A percentile compares a stretch with the other conserved stretches of the same genome.
phyloP scores from a whole-genome alignment of 208 protist species.

The Borovskyia barvae region DNA sequence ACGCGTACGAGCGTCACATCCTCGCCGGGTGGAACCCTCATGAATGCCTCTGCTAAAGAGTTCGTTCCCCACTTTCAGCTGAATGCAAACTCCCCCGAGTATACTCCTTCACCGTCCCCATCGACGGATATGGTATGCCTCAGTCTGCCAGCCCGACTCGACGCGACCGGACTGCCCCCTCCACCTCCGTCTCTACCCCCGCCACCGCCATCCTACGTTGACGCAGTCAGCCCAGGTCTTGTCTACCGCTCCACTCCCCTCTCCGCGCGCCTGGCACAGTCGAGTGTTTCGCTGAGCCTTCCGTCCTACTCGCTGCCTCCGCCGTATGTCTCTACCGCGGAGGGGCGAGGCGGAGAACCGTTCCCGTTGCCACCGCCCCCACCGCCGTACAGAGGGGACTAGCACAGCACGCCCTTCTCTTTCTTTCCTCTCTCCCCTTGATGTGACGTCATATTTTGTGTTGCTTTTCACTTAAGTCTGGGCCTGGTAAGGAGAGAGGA shows the following conservation, averaged over 20 bases:
- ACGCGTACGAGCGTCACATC: constrained; percentile 3
- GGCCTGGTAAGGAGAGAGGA: not conserved
- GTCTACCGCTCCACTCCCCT: constrained; percentile 35
- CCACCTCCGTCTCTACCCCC: constrained; percentile 21
- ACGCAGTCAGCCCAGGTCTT: constrained; percentile 6
- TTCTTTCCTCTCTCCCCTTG: not conserved
- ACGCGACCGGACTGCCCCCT: not conserved
- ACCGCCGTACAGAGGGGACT: constrained; percentile 16
- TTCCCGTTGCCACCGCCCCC: constrained; percentile 16
- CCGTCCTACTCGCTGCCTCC: constrained; percentile 38
- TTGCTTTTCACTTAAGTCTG: constrained; percentile 6
- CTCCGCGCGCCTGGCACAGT: constrained; percentile 29
- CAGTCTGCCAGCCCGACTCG: not conserved
- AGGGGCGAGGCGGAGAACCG: constrained; percentile 5
- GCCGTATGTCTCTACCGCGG: constrained; percentile 22
- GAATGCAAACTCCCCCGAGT: constrained; percentile 47
- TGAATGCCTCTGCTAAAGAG: constrained; percentile 80
- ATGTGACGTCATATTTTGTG: not conserved
- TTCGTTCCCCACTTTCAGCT: constrained; percentile 62
- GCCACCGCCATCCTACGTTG: constrained; percentile 31
- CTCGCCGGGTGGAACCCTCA: constrained; percentile 33
- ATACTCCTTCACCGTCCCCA: constrained; percentile 25
- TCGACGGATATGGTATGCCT: constrained; percentile 6
- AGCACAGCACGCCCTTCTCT: not conserved
- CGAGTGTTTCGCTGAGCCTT: constrained; percentile 11